Base-by-base conservation (phyloP, 192 early-diverging fungal species). In the Rhizoclosmatium globosum region DNA sequence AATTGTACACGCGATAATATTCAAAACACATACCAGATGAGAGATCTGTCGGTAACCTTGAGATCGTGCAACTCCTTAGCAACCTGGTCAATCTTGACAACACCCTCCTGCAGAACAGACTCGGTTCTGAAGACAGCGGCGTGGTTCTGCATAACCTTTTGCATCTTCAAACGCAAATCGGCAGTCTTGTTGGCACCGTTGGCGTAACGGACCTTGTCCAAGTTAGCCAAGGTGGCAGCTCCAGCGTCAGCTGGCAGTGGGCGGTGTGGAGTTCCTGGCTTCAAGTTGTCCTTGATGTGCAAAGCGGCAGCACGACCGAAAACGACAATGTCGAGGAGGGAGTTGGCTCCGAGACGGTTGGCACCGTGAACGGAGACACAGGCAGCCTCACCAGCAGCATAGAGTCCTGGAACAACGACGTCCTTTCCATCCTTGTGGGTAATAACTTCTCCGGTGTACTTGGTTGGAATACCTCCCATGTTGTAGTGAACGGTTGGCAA, bases 401-500 rank as follows among this genome's bases (percentile, higher is more conserved):
- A 99, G 71, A 99, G 91, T 31, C 98, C 98, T 69, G 95, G 95
- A n/a, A 99, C 96, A 71, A 97, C 85, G 66, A 91, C 82, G 80
- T 99, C 96, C 69, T 94, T 89, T 74, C 97, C 97, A 67, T 95
- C 91, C 76, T 81, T 83, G 79, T 85, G 69, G 65, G 87, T 89
- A 83, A 99, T 87, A 45, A 97, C 97, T 88, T 99, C 95, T 71
- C 97, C 97, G 74, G 95, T 97, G 92, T 96, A 98, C 69, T 89
- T 90, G 42, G 98, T 98, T 46, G 98, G 98, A 75, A 99, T 98
- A 86, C 98, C 96, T 80, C 98, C 98, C 96, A 99, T 98, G 90
- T 98, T 99, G 93, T 97, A 97, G 88, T 99, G 98, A 80, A 98
- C 98, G 75, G 98, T 98, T 73, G 98, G 98, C 56, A 99, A 90